Base-by-base conservation (phyloP, 768 basidiomycete genomes). In the Suillus brevipes region DNA sequence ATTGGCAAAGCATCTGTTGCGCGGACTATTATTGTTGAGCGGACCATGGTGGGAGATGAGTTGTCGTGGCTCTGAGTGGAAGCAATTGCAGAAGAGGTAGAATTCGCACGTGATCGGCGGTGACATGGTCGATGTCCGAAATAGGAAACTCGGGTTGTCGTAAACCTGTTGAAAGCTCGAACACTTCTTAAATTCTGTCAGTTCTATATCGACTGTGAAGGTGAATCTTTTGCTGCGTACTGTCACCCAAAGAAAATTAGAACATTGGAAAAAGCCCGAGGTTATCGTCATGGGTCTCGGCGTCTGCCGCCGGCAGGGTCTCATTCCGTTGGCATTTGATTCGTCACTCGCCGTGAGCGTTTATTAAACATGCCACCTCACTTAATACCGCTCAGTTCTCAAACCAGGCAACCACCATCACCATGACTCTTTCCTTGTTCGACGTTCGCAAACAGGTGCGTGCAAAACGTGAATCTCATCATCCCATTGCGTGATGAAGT, bases 1-100 rank as follows among this genome's bases (percentile, higher is more conserved):
- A 98, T 84, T 18, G 96, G 96, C 25, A 98, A 84, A 31, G 91
- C 92, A 76, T 95, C 94, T 12, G 87, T 87, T 31, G 92, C 94
- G 65, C 94, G 84, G 20, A 91, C 93, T 71, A 95, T 87, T 66
- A 91, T 88, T 34, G 94, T 95, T 66, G 94, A 92, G 66, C 88
- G 87, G 66, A 95, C 94, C 94, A 95, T 95, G 67, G 62, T 70
- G 53, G 60, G 63, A 56, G 38, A 25, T 62, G 36, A 6, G 36
- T 23, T 40, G 59, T 64, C 61, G 63, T 49, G 38, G 61, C 59
- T 40, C 25, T 36, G n/a, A 25, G 37, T 34, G 34, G 52, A 62
- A 31, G 50, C 16, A 52, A 52, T 52, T 52, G 49, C 16, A 9
- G 18, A 53, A 5, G 31, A n/a, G 43, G 14, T 31, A 45, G 14